Base-by-base conservation (phyloP, 75 land plant genomes). In the Ceratopteris richardii region DNA sequence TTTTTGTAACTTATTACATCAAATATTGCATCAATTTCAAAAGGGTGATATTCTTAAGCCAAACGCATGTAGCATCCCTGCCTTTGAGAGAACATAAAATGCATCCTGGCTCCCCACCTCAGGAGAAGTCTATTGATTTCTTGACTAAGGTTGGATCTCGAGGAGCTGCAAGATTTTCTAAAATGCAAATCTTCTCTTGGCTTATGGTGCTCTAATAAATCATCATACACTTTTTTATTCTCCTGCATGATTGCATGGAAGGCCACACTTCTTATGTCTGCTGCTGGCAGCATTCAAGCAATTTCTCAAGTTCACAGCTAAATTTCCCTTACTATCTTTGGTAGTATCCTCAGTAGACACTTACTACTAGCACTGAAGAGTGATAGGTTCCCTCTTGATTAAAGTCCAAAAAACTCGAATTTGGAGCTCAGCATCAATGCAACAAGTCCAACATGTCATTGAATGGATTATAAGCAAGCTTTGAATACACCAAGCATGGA, bases 11-110 rank as follows among this genome's bases (percentile, higher is more conserved):
- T 86, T 40, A 95, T 95, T 25, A 85, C n/a, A 86, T 95, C 99
- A 90, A 90, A 90, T 28, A 90, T 90, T 65, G 90, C 97, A 76
- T 86, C 84, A 61, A 90, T 71, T 86, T 95, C 99, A 70, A 95
- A 86, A 31, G 99, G 97, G 58, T 95, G 99, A 30, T 97, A 90
- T 74, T 77, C 91, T 78, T 79, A 37, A 94, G 57, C 98, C 98
- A 90, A 1, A 17, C 60, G 96, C 98, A 94, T 31, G 91, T 83
- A 22, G 66, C 60, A 48, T 86, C 96, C 27, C 96, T 85, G 29
- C 83, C 90, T 54, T 86, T 7, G 36, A 37, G 10, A 95, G 77
- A 27, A 86, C 92, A 75, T 51, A 72, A 28, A 84, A 39, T n/a
- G 76, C 74, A 90, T 90, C 97, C 71, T 95, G 99, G 52, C 57